Evolutionary conservation across 768 basidiomycete genomes (phyloP).

Genomic region (Suillus subluteus): DNA sequence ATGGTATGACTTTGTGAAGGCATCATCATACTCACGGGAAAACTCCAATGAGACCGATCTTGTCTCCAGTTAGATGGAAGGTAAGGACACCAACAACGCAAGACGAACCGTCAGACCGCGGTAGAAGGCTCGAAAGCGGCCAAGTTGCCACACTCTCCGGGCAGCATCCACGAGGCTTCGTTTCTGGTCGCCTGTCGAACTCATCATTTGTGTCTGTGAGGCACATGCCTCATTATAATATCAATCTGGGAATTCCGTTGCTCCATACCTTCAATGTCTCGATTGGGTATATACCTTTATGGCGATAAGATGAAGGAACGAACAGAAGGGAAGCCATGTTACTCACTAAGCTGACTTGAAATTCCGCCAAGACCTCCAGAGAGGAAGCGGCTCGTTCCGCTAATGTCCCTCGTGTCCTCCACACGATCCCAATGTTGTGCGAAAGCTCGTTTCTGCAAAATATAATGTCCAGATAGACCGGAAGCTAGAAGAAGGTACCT

Average conservation of each 20-base stretch:
- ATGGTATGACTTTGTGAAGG: conserved; percentile 8
- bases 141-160: conserved; percentile 74
- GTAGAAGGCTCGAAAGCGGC: conserved; percentile 85
- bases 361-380: conserved; percentile 98
- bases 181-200: conserved; percentile 64
- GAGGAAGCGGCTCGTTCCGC: conserved; percentile 89
- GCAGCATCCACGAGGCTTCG: conserved; percentile 65
- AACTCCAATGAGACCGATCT: conserved; percentile 92
- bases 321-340: conserved; percentile 11
- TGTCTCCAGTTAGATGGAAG: conserved; percentile 36
- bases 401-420: conserved; percentile 86
- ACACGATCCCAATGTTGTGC: conserved; percentile 91
- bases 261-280: conserved; percentile 85
- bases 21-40: conserved; percentile 72
- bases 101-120: conserved; percentile 82
- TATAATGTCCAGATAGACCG: conserved; percentile 23
- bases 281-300: conserved; percentile 89
- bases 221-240: conserved; percentile 9
- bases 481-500: conserved; percentile 37
- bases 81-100: conserved; percentile 12
- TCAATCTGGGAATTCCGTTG: neutral
- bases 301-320: conserved; percentile 20
- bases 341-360: conserved; percentile 83
- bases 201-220: conserved; percentile 92
- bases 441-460: conserved; percentile 87